These are phyloP conservation scores for Fraxinus pennsylvanica DNA, from an alignment of 257 asterid genomes.

Conservation along the genomic window DNA sequence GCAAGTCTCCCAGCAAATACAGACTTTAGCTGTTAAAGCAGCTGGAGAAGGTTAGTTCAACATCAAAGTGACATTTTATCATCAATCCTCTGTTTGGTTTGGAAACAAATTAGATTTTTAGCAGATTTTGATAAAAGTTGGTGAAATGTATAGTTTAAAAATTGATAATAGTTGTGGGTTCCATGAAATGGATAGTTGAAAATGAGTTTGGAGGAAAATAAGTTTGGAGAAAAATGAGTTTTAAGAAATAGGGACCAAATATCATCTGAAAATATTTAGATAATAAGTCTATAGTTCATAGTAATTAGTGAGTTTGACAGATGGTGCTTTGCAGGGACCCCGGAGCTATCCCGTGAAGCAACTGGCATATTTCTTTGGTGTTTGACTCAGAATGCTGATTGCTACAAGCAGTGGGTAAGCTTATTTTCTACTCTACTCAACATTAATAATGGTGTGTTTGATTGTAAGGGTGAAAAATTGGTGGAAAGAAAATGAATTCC, in stretches of 20 bases:
- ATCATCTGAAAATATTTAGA: background rate
- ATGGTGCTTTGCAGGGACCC: constrained; percentile 53
- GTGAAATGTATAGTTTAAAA: too few species aligned
- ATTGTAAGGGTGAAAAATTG: too few species aligned
- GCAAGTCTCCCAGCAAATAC: constrained; percentile 69
- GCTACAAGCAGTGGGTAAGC: constrained; percentile 83
- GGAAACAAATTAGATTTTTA: too few species aligned
- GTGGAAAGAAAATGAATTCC: too few species aligned
- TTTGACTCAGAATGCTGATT: constrained; percentile 71
- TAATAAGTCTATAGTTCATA: background rate
- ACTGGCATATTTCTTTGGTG: constrained; percentile 67
- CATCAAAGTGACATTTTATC: background rate
- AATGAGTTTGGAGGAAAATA: too few species aligned
- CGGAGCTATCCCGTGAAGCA: constrained; percentile 69
- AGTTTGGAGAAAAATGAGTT: too few species aligned
- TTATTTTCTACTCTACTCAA: background rate
- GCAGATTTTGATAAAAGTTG: too few species aligned
- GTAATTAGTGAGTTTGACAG: constrained; percentile 10
- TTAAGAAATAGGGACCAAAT: background rate
- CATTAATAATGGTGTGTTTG: background rate
- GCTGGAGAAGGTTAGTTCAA: constrained; percentile 63
- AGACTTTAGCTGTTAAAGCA: constrained; percentile 53
- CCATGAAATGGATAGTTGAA: too few species aligned
- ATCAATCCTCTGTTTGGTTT: background rate
- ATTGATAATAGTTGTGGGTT: too few species aligned